Evolutionary conservation across 805 yeast genomes (phyloP).

Genomic region (Candida rishiriensis): DNA sequence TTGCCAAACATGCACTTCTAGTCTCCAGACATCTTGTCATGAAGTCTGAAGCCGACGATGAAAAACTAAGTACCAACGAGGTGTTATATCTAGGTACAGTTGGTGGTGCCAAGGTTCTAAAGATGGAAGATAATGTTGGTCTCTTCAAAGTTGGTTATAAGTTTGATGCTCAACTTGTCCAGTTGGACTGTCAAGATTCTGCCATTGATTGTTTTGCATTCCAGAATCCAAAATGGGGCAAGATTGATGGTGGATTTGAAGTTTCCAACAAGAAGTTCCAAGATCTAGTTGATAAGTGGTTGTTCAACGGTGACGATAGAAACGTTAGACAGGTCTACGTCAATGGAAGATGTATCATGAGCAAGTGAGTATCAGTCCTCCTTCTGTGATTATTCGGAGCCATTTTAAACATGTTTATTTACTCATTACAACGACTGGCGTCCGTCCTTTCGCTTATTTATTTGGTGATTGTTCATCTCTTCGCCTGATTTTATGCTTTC

Average conservation of each 20-base stretch:
- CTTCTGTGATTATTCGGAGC: background rate
- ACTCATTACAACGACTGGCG: background rate
- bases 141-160: slow-evolving; percentile 70
- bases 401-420: too few species aligned
- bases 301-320: slow-evolving; percentile 91
- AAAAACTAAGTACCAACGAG: slow-evolving; percentile 60
- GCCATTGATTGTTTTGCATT: slow-evolving; percentile 73
- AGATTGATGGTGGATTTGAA: slow-evolving; percentile 2
- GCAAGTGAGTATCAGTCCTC: slow-evolving; percentile 5
- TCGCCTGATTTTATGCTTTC: background rate
- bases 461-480: background rate
- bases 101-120: slow-evolving; percentile 83
- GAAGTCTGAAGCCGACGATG: slow-evolving; percentile 40
- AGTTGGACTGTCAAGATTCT: slow-evolving; percentile 48
- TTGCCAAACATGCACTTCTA: slow-evolving; percentile 65
- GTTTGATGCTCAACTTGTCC: slow-evolving; percentile 81
- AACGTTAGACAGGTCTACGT: slow-evolving; percentile 81
- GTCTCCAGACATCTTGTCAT: slow-evolving; percentile 70
- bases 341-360: slow-evolving; percentile 61
- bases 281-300: slow-evolving; percentile 79
- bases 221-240: slow-evolving; percentile 47
- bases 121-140: slow-evolving; percentile 56
- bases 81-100: slow-evolving; percentile 77
- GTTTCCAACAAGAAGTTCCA: slow-evolving; percentile 34
- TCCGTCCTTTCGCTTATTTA: background rate